Percentiles rank a stretch among this genome's conserved stretches.
Conservation (phyloP, 768 basidiomycete genomes). For the Mrakia gelida region DNA sequence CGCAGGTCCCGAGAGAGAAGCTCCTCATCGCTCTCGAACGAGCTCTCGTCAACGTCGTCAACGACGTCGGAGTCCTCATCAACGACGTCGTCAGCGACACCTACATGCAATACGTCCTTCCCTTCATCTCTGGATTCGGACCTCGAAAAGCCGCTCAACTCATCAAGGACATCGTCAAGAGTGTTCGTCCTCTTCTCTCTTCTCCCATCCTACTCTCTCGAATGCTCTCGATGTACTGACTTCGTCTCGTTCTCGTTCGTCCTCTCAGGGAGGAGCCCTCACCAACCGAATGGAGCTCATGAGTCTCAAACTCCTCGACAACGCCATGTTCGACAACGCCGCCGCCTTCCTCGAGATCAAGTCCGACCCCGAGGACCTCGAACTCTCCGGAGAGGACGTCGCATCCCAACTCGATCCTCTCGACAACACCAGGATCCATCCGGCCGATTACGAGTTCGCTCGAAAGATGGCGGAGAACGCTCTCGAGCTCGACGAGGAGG, state of each 20-base stretch:
- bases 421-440: slow-evolving; percentile 92
- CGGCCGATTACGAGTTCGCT: slow-evolving; percentile 94
- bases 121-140: slow-evolving; percentile 76
- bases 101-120: slow-evolving; percentile 83
- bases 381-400: slow-evolving; percentile 58
- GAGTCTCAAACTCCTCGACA: slow-evolving; percentile 69
- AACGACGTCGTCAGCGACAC: slow-evolving; percentile 83
- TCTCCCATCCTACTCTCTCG: not conserved
- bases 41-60: slow-evolving; percentile 81
- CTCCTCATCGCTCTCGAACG: slow-evolving; percentile 75
- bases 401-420: slow-evolving; percentile 78
- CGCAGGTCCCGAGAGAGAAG: slow-evolving; percentile 79
- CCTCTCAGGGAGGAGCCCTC: slow-evolving; percentile 71
- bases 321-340: slow-evolving; percentile 86
- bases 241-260: not conserved
- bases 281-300: slow-evolving; percentile 85
- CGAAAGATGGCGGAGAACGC: slow-evolving; percentile 98
- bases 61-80: slow-evolving; percentile 91
- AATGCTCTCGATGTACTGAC: not conserved
- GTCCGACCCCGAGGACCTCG: slow-evolving; percentile 54
- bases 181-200: not conserved
- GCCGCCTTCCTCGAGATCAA: slow-evolving; percentile 69
- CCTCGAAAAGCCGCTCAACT: slow-evolving; percentile 18
- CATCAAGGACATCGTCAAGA: slow-evolving; percentile 18
- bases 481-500: slow-evolving; percentile 94